Conservation (phyloP, 306 rosid species). For the Mimosa bimucronata region DNA sequence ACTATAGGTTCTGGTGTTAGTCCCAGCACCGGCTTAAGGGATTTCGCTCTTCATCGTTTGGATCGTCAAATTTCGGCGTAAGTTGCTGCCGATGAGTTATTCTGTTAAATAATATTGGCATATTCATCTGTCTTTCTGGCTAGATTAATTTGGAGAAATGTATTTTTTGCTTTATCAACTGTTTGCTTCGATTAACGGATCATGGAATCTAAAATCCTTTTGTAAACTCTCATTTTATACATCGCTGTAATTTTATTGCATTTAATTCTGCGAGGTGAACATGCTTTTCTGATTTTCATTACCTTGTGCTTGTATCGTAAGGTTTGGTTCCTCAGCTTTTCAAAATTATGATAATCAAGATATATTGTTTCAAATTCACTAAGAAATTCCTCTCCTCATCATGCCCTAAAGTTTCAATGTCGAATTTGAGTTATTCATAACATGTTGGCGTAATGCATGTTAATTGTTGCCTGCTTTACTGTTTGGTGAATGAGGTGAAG, state of each 20-base stretch:
- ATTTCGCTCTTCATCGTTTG: slow-evolving; percentile 34
- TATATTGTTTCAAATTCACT: background rate
- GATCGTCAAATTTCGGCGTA: slow-evolving; percentile 48
- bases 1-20: slow-evolving; percentile 44
- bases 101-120: background rate
- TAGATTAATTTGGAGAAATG: background rate
- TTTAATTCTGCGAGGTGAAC: slow-evolving; percentile 7
- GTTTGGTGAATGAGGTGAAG: background rate
- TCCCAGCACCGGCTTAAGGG: slow-evolving; percentile 28
- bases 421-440: background rate
- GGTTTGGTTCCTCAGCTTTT: background rate
- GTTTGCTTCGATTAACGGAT: background rate
- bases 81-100: slow-evolving; percentile 26
- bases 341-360: background rate
- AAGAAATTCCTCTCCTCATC: background rate
- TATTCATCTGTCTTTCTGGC: background rate
- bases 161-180: background rate
- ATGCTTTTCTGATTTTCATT: background rate
- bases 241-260: background rate
- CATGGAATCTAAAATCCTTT: background rate
- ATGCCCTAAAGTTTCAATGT: background rate
- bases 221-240: background rate
- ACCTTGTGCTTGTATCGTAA: background rate
- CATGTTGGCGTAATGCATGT: background rate
- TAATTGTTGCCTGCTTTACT: background rate